These are phyloP conservation scores for Candida peoriensis DNA, from an alignment of 805 yeast species.

Conservation along the genomic window DNA sequence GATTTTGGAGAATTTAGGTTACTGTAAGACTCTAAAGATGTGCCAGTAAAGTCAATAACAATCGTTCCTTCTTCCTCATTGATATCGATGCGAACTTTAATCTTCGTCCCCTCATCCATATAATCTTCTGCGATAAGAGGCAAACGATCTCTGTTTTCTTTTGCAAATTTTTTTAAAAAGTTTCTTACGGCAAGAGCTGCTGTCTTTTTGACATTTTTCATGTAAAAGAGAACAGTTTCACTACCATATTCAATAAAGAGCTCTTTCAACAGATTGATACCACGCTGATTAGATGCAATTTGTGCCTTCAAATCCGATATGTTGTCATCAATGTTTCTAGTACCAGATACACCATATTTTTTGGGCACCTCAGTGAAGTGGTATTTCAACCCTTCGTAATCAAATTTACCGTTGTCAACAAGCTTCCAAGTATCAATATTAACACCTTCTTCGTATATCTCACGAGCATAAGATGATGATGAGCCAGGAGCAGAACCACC, in stretches of 20 bases:
- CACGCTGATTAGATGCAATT: conserved; percentile 49
- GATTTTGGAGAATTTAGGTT: conserved; percentile 53
- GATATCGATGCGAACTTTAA: conserved; percentile 38
- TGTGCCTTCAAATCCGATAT: conserved; percentile 44
- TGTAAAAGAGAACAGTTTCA: conserved; percentile 40
- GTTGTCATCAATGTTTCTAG: conserved; percentile 50
- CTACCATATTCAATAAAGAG: conserved; percentile 40
- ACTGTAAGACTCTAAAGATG: conserved; percentile 47
- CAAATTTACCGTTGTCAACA: conserved; percentile 44
- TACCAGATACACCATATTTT: conserved; percentile 48
- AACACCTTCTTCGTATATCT: conserved; percentile 52
- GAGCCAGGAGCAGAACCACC: conserved; percentile 59
- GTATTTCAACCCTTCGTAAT: conserved; percentile 44
- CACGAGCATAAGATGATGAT: conserved; percentile 50
- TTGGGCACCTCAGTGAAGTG: conserved; percentile 43
- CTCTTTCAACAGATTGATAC: conserved; percentile 38
- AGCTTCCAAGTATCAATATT: conserved; percentile 48
- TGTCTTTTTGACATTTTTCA: conserved; percentile 40
- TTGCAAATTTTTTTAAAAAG: conserved; percentile 33
- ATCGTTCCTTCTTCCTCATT: conserved; percentile 34
- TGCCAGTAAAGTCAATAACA: conserved; percentile 47
- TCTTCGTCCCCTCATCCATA: conserved; percentile 53
- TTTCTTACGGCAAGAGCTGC: conserved; percentile 44
- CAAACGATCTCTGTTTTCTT: conserved; percentile 30
- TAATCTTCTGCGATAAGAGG: conserved; percentile 41